Conservation (phyloP, 805 yeast species). For the Kodamaea hsintzibuensis region DNA sequence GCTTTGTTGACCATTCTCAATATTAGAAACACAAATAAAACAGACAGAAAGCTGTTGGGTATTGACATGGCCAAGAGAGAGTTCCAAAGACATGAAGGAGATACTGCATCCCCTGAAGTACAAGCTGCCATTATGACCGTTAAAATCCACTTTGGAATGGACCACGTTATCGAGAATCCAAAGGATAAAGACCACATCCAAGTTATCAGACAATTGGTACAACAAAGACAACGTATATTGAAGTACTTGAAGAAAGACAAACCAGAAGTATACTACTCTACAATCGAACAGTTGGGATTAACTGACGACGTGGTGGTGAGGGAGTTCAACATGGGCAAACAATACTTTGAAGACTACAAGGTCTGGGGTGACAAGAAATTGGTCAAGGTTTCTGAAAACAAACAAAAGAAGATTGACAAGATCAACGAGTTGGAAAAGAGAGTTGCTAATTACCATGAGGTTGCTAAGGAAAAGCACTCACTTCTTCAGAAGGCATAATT, state of each 20-base stretch:
- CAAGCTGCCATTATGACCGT: slow-evolving; percentile 92
- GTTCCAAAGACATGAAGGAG: slow-evolving; percentile 82
- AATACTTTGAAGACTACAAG: slow-evolving; percentile 74
- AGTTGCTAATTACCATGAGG: slow-evolving; percentile 37
- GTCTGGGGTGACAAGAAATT: slow-evolving; percentile 74
- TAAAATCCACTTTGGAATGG: slow-evolving; percentile 72
- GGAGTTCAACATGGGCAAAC: slow-evolving; percentile 80
- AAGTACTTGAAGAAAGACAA: slow-evolving; percentile 79
- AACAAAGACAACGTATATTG: slow-evolving; percentile 80
- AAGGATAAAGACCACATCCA: slow-evolving; percentile 75
- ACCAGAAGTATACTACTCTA: slow-evolving; percentile 81
- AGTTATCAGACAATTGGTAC: slow-evolving; percentile 77
- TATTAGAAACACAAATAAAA: slow-evolving; percentile 66
- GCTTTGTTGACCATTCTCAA: slow-evolving; percentile 71
- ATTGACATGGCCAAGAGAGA: slow-evolving; percentile 69
- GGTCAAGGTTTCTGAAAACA: slow-evolving; percentile 45
- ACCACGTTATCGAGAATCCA: slow-evolving; percentile 64
- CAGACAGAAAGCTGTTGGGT: slow-evolving; percentile 59
- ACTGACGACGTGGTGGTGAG: slow-evolving; percentile 73
- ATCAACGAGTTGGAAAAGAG: slow-evolving; percentile 37
- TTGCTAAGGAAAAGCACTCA: slow-evolving; percentile 39
- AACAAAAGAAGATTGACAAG: slow-evolving; percentile 26
- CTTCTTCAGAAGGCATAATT: slow-evolving; percentile 9
- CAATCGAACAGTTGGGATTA: slow-evolving; percentile 84
- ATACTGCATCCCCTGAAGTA: slow-evolving; percentile 93